Evolutionary conservation across 2,329 filamentous ascomycete species (phyloP).

Genomic region (Hypoxylon sp.): DNA sequence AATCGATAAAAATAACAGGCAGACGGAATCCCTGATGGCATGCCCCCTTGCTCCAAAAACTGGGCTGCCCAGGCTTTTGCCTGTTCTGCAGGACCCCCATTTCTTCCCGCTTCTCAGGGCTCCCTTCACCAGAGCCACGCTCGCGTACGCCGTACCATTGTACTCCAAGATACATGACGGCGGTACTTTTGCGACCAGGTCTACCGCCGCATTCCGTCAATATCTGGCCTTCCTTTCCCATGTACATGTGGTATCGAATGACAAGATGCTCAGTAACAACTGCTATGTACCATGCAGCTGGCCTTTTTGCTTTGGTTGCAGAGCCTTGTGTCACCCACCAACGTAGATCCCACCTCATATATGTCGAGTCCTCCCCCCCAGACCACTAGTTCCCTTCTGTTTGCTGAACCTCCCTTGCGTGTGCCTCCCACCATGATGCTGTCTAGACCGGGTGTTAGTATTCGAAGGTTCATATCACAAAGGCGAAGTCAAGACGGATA

Average conservation of each 20-base stretch:
- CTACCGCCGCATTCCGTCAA: conserved; percentile 44
- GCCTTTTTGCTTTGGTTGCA: conserved; percentile 40
- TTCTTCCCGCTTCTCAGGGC: conserved; percentile 41
- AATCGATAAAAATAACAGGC: conserved; percentile 44
- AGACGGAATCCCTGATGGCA: conserved; percentile 19
- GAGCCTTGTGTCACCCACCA: conserved; percentile 49
- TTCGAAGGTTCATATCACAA: conserved; percentile 59
- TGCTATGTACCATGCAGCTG: conserved; percentile 39
- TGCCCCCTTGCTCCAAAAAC: conserved; percentile 37
- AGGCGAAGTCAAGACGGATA: conserved; percentile 47
- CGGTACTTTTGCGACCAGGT: conserved; percentile 29
- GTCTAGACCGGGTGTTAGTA: conserved; percentile 58
- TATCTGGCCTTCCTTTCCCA: conserved; percentile 41
- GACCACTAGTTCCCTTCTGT: conserved; percentile 38
- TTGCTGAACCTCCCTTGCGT: conserved; percentile 48
- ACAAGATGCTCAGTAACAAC: conserved; percentile 44
- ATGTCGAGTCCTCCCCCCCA: conserved; percentile 49
- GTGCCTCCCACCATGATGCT: conserved; percentile 52
- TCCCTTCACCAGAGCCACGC: conserved; percentile 41
- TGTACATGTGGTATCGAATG: conserved; percentile 44
- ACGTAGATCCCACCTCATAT: conserved; percentile 41
- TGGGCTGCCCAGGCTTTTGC: conserved; percentile 31
- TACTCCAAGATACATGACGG: conserved; percentile 16
- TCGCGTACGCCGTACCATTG: conserved; percentile 40
- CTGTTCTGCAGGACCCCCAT: conserved; percentile 41